Evolutionary conservation across 1,284 basidiomycete genomes (phyloP).

Genomic region (Irpex sp.): DNA sequence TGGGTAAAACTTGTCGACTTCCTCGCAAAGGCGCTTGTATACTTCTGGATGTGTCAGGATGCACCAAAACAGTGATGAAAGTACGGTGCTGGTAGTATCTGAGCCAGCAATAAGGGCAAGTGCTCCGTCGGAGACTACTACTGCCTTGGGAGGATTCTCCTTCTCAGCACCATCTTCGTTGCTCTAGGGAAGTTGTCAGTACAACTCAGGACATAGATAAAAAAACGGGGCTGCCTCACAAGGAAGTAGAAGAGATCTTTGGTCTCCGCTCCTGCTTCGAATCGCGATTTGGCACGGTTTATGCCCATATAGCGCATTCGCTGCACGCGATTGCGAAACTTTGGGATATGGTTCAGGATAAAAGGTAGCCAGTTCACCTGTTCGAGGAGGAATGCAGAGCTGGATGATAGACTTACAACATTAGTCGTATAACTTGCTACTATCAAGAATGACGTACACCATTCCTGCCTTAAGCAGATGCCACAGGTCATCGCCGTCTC

Average conservation of each 20-base stretch:
- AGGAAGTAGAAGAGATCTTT: slow-evolving; percentile 45
- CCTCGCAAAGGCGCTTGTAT: slow-evolving; percentile 42
- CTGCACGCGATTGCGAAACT: slow-evolving; percentile 27
- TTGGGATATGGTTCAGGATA: slow-evolving; percentile 18
- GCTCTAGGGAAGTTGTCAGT: slow-evolving; percentile 31
- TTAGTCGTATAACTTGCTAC: not conserved
- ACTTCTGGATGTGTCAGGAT: slow-evolving; percentile 41
- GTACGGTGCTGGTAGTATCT: slow-evolving; percentile 48
- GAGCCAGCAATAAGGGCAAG: slow-evolving; percentile 55
- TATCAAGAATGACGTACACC: slow-evolving; percentile 27
- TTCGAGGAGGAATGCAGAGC: not conserved
- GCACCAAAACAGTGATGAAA: slow-evolving; percentile 43
- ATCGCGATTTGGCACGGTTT: slow-evolving; percentile 22
- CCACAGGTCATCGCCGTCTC: slow-evolving; percentile 8
- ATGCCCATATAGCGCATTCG: slow-evolving; percentile 31
- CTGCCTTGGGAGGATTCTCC: slow-evolving; percentile 29
- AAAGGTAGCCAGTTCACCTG: not conserved
- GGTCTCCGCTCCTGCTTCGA: slow-evolving; percentile 31
- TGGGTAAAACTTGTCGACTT: slow-evolving; percentile 39
- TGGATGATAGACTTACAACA: not conserved
- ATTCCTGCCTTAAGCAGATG: slow-evolving; percentile 31
- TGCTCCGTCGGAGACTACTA: slow-evolving; percentile 41
- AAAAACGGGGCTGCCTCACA: slow-evolving; percentile 14
- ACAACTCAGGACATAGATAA: slow-evolving; percentile 15
- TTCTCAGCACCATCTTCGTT: slow-evolving; percentile 43